Conservation (phyloP, 2,329 filamentous ascomycete species). For the Trichoderma endophyticum region DNA sequence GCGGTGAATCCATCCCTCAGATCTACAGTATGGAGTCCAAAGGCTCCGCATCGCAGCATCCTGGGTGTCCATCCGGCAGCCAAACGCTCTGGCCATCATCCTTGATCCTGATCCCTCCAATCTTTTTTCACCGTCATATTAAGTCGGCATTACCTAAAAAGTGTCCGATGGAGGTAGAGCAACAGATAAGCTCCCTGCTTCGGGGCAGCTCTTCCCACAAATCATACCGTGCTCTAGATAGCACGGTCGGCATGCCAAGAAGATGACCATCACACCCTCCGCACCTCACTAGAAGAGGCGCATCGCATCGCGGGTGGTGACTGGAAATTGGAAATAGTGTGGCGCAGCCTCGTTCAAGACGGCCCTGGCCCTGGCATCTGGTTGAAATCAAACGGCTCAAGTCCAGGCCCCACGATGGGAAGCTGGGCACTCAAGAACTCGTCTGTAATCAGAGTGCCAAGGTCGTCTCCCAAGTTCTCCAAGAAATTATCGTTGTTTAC, state of each 20-base stretch:
- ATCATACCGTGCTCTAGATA: not conserved
- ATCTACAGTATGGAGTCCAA: not conserved
- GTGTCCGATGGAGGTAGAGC: not conserved
- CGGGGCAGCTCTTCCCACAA: not conserved
- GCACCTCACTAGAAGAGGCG: not conserved
- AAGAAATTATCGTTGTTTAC: conserved; percentile 28
- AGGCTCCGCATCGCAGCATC: conserved; percentile 10
- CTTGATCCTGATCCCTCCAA: not conserved
- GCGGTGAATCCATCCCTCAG: conserved; percentile 7
- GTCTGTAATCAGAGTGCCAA: conserved; percentile 35
- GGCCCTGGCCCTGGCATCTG: conserved; percentile 21
- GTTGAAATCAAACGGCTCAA: conserved; percentile 33
- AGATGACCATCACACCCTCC: not conserved
- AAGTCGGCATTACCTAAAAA: not conserved
- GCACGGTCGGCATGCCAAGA: no score
- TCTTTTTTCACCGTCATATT: not conserved
- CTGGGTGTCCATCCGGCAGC: not conserved
- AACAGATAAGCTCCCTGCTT: not conserved
- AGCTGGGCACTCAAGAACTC: conserved; percentile 36
- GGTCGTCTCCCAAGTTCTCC: conserved; percentile 30
- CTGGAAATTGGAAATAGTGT: not conserved
- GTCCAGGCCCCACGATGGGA: conserved; percentile 26
- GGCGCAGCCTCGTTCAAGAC: not conserved
- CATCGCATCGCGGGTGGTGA: not conserved
- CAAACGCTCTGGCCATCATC: not conserved